A percentile compares a stretch with the other conserved stretches of the same genome.
phyloP scores from a whole-genome alignment of 2,329 filamentous ascomycete genomes.

The Ascochyta pisi region DNA sequence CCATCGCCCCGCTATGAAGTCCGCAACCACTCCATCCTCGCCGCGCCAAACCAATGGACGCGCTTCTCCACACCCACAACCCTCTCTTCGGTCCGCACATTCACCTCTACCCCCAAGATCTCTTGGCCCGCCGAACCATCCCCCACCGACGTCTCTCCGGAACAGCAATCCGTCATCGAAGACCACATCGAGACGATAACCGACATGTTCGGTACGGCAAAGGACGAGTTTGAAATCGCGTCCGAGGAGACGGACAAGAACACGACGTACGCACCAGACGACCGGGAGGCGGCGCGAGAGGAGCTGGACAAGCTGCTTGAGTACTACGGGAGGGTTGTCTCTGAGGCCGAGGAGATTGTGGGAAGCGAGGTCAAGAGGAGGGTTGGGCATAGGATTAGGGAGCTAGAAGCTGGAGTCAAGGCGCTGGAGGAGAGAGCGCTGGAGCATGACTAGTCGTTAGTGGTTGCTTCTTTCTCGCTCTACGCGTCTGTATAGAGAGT shows the following conservation, averaged over 20 bases:
- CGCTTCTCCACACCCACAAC: conserved; percentile 41
- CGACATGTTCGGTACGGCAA: conserved; percentile 49
- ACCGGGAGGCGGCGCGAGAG: conserved; percentile 60
- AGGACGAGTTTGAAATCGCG: conserved; percentile 58
- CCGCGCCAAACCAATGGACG: conserved; percentile 41
- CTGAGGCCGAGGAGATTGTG: conserved; percentile 10
- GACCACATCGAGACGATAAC: conserved; percentile 44
- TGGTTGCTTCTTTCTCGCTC: background rate
- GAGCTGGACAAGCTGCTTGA: conserved; percentile 59
- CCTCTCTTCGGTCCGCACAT: conserved; percentile 42
- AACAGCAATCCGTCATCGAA: conserved; percentile 35
- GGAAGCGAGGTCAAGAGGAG: conserved; percentile 17
- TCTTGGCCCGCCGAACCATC: conserved; percentile 16
- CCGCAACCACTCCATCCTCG: conserved; percentile 34
- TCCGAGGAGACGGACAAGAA: conserved; percentile 61
- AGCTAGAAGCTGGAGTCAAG: conserved; percentile 60
- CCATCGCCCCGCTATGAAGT: conserved; percentile 35
- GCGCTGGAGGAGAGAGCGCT: conserved; percentile 60
- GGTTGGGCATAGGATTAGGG: conserved; percentile 54
- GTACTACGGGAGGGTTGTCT: conserved; percentile 50
- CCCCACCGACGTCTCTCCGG: conserved; percentile 21
- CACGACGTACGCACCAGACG: conserved; percentile 62
- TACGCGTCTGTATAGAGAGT: background rate
- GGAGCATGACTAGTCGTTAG: conserved; percentile 54
- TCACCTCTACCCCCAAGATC: conserved; percentile 23